A percentile compares a stretch with the other conserved stretches of the same genome.
Conservation (phyloP, 2,329 filamentous ascomycete species). For the Cordyceps farinosa region DNA sequence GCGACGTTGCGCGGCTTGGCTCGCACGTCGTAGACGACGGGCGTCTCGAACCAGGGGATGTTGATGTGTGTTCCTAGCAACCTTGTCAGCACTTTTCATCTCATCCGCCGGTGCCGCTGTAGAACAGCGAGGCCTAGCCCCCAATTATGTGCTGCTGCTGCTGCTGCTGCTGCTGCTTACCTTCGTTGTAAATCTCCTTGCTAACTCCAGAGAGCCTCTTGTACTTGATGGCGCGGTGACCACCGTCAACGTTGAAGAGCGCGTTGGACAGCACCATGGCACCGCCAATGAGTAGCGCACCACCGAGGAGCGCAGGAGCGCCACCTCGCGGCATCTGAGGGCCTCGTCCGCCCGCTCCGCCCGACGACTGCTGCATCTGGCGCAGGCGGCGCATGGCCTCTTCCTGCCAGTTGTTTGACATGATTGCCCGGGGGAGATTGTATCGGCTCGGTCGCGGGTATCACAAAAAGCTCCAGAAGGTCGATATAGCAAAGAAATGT, state of each 20-base stretch:
- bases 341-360: slow-evolving; percentile 41
- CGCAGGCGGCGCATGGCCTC: slow-evolving; percentile 51
- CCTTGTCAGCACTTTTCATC: slow-evolving; percentile 12
- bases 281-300: slow-evolving; percentile 46
- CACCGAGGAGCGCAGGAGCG: slow-evolving; percentile 38
- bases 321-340: slow-evolving; percentile 40
- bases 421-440: slow-evolving; percentile 16
- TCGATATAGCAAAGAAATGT: not conserved
- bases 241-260: slow-evolving; percentile 87
- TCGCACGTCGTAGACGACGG: slow-evolving; percentile 95
- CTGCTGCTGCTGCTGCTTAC: slow-evolving; percentile 41
- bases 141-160: not conserved
- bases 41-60: slow-evolving; percentile 96
- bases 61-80: slow-evolving; percentile 78
- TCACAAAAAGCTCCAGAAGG: not conserved
- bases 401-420: slow-evolving; percentile 44
- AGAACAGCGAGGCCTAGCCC: not conserved
- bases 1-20: slow-evolving; percentile 96
- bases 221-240: slow-evolving; percentile 98
- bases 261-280: slow-evolving; percentile 55
- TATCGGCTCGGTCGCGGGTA: slow-evolving; percentile 1
- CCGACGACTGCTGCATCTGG: slow-evolving; percentile 43
- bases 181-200: slow-evolving; percentile 95
- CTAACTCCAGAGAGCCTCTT: slow-evolving; percentile 86
- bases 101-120: no score